Evolutionary conservation across 2,329 filamentous ascomycete genomes (phyloP), one percentile per base, ranked within the genome.

Genomic region (Sporothrix brasiliensis): DNA sequence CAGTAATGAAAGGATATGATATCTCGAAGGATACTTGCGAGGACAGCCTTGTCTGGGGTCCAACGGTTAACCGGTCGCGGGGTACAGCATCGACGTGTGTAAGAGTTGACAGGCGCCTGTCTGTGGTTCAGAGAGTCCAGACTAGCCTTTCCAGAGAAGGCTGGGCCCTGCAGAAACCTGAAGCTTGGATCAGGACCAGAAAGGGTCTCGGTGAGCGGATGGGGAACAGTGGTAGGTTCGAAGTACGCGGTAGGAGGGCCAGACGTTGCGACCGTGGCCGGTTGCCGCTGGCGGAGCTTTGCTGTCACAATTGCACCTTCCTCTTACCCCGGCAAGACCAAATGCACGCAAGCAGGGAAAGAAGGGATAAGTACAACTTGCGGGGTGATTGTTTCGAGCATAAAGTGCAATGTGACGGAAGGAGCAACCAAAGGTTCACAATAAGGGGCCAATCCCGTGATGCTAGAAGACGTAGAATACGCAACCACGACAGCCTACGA

Each of bases 171-270:
- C 67, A 69, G 39, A 47, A 63, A 44, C 24, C 21, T 49, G 67
- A 68, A 58, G 53, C 53, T 50, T 58, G 67, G 52, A 52, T 14
- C 50, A 47, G 9, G 16, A 11, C 13, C 27, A 50, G 44, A n/a
- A 19, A 14, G 16, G 41, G 16, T 24, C 56, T 69, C 68, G 68
- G 68, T 69, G 68, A 69, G 56, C 44, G 13, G 68, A 69, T 63
- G 21, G 41, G 68, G 56, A n/a, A 63, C 54, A 44, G 47, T 50
- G 44, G 13, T 44, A 24, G 24, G 24, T 24, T 24, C 24, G 24
- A 24, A 24, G 24, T 24, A 24, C 24, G 2, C 24, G 24, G 24
- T 24, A 19, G 30, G n/a, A 21, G 67, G 52, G 11, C 39, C 21
- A 49, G 39, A 41, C 30, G 19, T 24, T 44, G 24, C 21, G 21